Conservation (phyloP, 192 early-diverging fungal genomes). For the Backusella tarrabulga region DNA sequence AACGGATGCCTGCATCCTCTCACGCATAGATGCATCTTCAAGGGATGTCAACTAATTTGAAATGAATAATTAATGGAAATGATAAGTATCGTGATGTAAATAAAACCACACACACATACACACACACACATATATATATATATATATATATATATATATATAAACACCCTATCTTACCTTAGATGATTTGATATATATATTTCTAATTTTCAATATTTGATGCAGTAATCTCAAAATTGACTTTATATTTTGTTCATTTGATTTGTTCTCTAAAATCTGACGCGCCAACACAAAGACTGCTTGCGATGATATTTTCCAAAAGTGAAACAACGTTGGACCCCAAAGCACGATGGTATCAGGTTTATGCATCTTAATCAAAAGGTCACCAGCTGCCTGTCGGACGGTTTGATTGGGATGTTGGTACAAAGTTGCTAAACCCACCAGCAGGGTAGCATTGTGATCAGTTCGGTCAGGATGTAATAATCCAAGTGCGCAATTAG, state of each 20-base stretch:
- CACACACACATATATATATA: no score
- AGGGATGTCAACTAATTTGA: conserved; percentile 34
- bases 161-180: neutral
- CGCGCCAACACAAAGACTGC: conserved; percentile 63
- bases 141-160: no score
- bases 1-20: conserved; percentile 63
- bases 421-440: conserved; percentile 56
- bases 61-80: neutral
- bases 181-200: conserved; percentile 38
- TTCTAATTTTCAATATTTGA: conserved; percentile 57
- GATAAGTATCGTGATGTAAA: neutral
- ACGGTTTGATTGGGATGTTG: conserved; percentile 19
- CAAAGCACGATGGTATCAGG: conserved; percentile 66
- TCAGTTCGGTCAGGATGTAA: conserved; percentile 50
- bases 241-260: conserved; percentile 56
- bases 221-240: conserved; percentile 60
- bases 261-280: conserved; percentile 70
- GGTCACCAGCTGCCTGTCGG: conserved; percentile 49
- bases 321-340: conserved; percentile 71
- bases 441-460: conserved; percentile 67
- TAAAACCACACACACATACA: neutral
- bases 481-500: conserved; percentile 70
- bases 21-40: conserved; percentile 49
- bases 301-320: conserved; percentile 70
- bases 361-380: conserved; percentile 68